Evolutionary conservation across 2,329 filamentous ascomycete species (phyloP).

Genomic region (Cladophialophora chaetospira): DNA sequence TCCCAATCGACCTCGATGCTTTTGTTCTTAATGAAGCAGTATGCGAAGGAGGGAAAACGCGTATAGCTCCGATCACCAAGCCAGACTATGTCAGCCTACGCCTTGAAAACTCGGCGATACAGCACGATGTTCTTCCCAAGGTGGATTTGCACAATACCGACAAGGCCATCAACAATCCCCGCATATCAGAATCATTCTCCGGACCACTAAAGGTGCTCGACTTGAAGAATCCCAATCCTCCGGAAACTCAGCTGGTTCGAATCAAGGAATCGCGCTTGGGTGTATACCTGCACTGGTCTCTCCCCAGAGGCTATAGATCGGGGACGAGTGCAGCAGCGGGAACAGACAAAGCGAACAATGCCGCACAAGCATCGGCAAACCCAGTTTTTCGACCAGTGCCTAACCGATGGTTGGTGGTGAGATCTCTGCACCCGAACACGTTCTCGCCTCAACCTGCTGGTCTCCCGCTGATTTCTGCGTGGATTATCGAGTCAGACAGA

Average conservation of each 20-base stretch:
- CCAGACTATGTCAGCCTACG: slow-evolving; percentile 52
- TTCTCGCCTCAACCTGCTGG: slow-evolving; percentile 25
- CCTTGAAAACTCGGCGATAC: slow-evolving; percentile 39
- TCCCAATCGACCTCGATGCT: slow-evolving; percentile 32
- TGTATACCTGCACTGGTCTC: slow-evolving; percentile 48
- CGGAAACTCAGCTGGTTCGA: no score
- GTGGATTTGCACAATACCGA: slow-evolving; percentile 43
- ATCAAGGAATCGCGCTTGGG: no score
- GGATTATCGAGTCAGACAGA: slow-evolving; percentile 43
- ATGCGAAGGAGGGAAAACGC: slow-evolving; percentile 33
- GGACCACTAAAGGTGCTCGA: no score
- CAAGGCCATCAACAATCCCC: slow-evolving; percentile 30
- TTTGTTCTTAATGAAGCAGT: slow-evolving; percentile 38
- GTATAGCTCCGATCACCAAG: slow-evolving; percentile 48
- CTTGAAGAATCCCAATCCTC: no score
- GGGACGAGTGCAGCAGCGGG: slow-evolving; percentile 26
- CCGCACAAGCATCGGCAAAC: not conserved
- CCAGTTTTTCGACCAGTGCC: slow-evolving; percentile 28
- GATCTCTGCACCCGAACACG: slow-evolving; percentile 35
- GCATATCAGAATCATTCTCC: not conserved
- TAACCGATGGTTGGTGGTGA: slow-evolving; percentile 44
- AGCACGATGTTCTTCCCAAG: slow-evolving; percentile 43
- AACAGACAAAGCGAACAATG: not conserved
- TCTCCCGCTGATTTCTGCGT: slow-evolving; percentile 24
- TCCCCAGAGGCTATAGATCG: slow-evolving; percentile 43